Evolutionary conservation across 129 eudicot genomes (phyloP).

Genomic region (Mikania micrantha): DNA sequence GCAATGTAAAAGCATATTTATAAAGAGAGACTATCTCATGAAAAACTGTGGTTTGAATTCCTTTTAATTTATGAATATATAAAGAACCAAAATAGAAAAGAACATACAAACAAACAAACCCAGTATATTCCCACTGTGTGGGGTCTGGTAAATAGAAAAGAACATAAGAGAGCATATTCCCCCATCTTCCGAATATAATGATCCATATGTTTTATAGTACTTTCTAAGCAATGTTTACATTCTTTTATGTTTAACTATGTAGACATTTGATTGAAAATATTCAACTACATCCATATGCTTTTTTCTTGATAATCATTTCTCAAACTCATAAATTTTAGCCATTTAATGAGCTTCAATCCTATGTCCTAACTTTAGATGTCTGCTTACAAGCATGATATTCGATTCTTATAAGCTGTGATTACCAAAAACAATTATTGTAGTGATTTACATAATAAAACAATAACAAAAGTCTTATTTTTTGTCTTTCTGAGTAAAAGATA

Average conservation of each 20-base stretch:
- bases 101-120: too few species aligned
- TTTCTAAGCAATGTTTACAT: neutral
- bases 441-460: neutral
- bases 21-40: neutral
- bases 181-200: neutral
- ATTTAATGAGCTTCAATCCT: neutral
- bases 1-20: neutral
- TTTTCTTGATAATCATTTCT: neutral
- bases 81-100: neutral
- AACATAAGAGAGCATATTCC: neutral
- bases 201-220: neutral
- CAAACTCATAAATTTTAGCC: slow-evolving; percentile 10
- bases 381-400: neutral
- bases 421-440: neutral
- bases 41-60: neutral
- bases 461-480: neutral
- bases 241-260: neutral
- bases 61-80: neutral
- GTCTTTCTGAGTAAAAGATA: neutral
- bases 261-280: neutral
- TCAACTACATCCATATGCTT: neutral
- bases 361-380: neutral
- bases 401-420: neutral
- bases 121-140: too few species aligned
- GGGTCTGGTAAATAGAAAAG: too few species aligned